Conservation (phyloP, 2,329 filamentous ascomycete genomes). For the Lojkania enalia region DNA sequence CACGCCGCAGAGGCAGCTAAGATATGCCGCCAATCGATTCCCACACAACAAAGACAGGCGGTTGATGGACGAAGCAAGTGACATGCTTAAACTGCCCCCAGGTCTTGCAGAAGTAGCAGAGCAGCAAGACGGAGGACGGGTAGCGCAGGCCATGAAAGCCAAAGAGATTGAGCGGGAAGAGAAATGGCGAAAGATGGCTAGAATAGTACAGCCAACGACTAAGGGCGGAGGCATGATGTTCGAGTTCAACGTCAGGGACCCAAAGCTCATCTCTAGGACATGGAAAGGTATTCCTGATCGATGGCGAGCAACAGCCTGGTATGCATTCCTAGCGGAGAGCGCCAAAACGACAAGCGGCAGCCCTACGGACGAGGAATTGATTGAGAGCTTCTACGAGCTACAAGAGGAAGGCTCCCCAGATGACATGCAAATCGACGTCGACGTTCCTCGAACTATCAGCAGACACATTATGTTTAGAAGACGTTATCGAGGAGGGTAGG, state of each 20-base stretch:
- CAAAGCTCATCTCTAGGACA: slow-evolving; percentile 81
- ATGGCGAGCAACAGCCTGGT: slow-evolving; percentile 93
- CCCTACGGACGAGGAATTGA: slow-evolving; percentile 70
- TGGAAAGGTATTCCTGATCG: slow-evolving; percentile 99
- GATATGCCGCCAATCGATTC: slow-evolving; percentile 57
- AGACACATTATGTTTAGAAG: slow-evolving; percentile 96
- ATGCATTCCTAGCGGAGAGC: slow-evolving; percentile 82
- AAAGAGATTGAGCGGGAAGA: slow-evolving; percentile 66
- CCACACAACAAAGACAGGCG: slow-evolving; percentile 59
- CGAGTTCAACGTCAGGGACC: slow-evolving; percentile 79
- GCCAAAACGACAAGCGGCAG: slow-evolving; percentile 66
- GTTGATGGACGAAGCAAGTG: slow-evolving; percentile 61
- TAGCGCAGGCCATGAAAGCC: slow-evolving; percentile 55
- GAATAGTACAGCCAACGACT: slow-evolving; percentile 48
- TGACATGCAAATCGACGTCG: slow-evolving; percentile 95
- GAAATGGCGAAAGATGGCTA: slow-evolving; percentile 70
- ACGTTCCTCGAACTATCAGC: slow-evolving; percentile 92
- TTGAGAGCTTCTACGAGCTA: slow-evolving; percentile 70
- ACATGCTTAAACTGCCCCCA: slow-evolving; percentile 66
- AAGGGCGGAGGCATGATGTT: slow-evolving; percentile 66
- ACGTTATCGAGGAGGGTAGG: slow-evolving; percentile 78
- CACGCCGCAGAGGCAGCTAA: slow-evolving; percentile 49
- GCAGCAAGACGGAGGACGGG: slow-evolving; percentile 51
- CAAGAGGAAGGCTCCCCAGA: slow-evolving; percentile 78
- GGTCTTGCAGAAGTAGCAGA: slow-evolving; percentile 52